These are phyloP conservation scores for Trichosporon sp. DNA, from an alignment of 1,284 basidiomycete species.

Conservation along the genomic window DNA sequence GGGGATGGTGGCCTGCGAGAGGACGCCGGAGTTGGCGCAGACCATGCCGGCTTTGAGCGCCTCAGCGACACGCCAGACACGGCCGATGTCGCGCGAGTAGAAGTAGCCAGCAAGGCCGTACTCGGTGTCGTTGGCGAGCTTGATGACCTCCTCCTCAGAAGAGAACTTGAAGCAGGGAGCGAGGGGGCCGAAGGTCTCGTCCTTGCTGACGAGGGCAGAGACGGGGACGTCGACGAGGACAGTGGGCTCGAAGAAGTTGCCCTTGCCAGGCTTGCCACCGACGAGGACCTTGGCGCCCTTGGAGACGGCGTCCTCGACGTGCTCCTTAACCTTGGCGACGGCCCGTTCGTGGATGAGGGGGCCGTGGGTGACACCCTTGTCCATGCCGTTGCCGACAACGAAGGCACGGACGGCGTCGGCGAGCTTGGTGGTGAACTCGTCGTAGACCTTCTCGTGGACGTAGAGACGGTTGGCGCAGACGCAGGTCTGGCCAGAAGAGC, in stretches of 20 bases:
- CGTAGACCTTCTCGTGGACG: conserved; percentile 64
- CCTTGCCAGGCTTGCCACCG: conserved; percentile 68
- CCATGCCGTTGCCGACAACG: conserved; percentile 84
- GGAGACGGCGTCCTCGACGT: conserved; percentile 79
- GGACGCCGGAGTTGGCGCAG: conserved; percentile 69
- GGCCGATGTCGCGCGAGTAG: conserved; percentile 79
- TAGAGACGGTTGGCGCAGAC: conserved; percentile 70
- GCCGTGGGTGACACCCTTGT: conserved; percentile 75
- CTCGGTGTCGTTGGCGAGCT: conserved; percentile 75
- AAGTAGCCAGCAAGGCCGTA: conserved; percentile 90
- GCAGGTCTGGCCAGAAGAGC: conserved; percentile 79
- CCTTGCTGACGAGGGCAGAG: conserved; percentile 64
- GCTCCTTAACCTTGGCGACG: conserved; percentile 77
- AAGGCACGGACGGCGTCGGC: conserved; percentile 67
- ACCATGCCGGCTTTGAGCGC: conserved; percentile 91
- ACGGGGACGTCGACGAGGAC: conserved; percentile 78
- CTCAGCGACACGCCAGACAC: conserved; percentile 90
- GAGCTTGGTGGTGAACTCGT: conserved; percentile 42
- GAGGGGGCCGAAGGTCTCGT: conserved; percentile 84
- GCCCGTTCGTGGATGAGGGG: conserved; percentile 85
- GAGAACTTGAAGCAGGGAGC: conserved; percentile 69
- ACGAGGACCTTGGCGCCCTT: conserved; percentile 82
- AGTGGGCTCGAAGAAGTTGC: conserved; percentile 80
- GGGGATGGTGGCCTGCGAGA: conserved; percentile 77
- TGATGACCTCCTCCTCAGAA: conserved; percentile 86